Evolutionary conservation across 371 early-diverging fungal species (phyloP).

Genomic region (Rhizomucor miehei): DNA sequence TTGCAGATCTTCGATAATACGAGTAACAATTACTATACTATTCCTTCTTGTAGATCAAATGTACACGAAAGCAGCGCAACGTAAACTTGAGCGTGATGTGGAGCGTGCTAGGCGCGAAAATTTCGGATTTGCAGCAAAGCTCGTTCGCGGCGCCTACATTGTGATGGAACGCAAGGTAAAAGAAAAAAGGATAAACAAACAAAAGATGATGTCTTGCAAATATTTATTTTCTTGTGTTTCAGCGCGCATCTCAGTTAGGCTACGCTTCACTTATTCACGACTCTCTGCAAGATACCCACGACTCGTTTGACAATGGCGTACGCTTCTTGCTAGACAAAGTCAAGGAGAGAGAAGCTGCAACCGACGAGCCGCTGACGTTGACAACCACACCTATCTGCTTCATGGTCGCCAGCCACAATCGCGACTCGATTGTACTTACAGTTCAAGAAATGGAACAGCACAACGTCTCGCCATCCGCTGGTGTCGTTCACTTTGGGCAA

Average conservation of each 20-base stretch:
- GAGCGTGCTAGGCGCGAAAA: conserved; percentile 66
- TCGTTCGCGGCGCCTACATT: conserved; percentile 96
- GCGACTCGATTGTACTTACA: conserved; percentile 69
- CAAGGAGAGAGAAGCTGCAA: conserved; percentile 21
- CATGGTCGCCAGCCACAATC: conserved; percentile 93
- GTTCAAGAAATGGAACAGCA: conserved; percentile 63
- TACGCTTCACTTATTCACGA: conserved; percentile 82
- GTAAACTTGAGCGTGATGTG: conserved; percentile 69
- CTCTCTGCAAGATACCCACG: conserved; percentile 79
- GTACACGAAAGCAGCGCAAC: conserved; percentile 79
- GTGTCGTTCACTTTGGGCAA: conserved; percentile 89
- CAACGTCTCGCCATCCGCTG: conserved; percentile 50
- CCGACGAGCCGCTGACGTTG: conserved; percentile 24
- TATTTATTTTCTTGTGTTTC: not conserved
- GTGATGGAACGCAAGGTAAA: conserved; percentile 71
- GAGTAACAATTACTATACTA: not conserved
- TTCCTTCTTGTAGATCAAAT: conserved; percentile 70
- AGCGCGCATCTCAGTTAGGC: conserved; percentile 65
- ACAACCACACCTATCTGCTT: conserved; percentile 58
- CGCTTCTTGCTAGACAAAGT: conserved; percentile 65
- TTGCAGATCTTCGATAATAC: not conserved
- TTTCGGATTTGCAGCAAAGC: conserved; percentile 83
- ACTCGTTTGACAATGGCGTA: conserved; percentile 78
- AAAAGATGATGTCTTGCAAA: not conserved
- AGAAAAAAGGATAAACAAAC: not conserved